These are phyloP conservation scores for Boletus subparvulus DNA, from an alignment of 768 basidiomycete species.

Conservation along the genomic window DNA sequence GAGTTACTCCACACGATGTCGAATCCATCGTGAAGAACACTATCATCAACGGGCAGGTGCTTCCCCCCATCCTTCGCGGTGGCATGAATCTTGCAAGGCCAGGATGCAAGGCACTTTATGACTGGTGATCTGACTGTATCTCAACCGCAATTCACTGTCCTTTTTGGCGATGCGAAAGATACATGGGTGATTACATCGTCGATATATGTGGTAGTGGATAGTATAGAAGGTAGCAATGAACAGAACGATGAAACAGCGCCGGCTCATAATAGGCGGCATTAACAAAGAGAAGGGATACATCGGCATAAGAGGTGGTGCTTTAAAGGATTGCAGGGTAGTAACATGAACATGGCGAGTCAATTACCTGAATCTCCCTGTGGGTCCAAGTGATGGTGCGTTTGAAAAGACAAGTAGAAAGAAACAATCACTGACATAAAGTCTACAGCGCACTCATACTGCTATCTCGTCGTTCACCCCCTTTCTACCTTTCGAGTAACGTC, in stretches of 20 bases:
- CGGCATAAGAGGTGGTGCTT: background rate
- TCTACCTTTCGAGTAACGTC: conserved; percentile 66
- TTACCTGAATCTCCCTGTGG: conserved; percentile 20
- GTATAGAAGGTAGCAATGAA: conserved; percentile 17
- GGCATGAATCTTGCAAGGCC: conserved; percentile 77
- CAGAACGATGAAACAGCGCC: conserved; percentile 2
- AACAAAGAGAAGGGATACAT: conserved; percentile 8
- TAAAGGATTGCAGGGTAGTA: conserved; percentile 4
- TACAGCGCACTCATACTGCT: conserved; percentile 27
- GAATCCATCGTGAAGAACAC: conserved; percentile 85
- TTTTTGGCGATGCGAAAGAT: conserved; percentile 1
- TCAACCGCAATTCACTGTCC: background rate
- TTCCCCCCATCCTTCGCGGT: conserved; percentile 83
- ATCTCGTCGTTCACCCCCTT: conserved; percentile 40
- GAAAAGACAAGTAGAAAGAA: conserved; percentile 6
- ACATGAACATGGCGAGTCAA: conserved; percentile 6
- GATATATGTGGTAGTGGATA: conserved; percentile 28
- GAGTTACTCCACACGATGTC: conserved; percentile 88
- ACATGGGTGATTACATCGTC: conserved; percentile 24
- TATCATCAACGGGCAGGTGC: conserved; percentile 77
- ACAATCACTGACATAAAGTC: conserved; percentile 8
- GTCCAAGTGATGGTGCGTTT: conserved; percentile 17
- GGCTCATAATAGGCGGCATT: conserved; percentile 7
- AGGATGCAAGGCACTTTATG: conserved; percentile 64
- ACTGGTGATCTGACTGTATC: conserved; percentile 53